phyloP scores from a whole-genome alignment of 176 grass and related monocot species.

The Oropetium thomaeum region DNA sequence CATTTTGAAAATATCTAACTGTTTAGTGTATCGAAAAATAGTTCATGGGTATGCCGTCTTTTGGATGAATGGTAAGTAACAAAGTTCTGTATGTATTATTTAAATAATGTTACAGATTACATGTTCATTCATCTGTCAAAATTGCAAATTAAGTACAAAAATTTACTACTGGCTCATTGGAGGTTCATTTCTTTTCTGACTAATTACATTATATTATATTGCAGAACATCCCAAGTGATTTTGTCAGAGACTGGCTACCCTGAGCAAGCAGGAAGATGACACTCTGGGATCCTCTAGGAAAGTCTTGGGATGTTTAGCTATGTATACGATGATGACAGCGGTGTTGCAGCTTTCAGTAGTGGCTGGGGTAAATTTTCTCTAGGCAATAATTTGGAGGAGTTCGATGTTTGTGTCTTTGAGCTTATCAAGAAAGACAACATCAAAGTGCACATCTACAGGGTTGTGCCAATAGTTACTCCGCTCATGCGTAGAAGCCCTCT shows the following conservation, averaged over 20 bases:
- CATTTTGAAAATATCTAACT: background rate
- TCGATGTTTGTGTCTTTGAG: conserved; percentile 82
- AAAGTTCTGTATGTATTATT: too few relatives aligned
- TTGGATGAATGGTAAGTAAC: too few relatives aligned
- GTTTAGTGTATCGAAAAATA: background rate
- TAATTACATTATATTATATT: conserved; percentile 29
- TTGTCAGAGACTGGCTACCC: conserved; percentile 56
- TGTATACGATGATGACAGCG: conserved; percentile 35
- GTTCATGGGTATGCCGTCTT: background rate
- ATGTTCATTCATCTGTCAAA: background rate
- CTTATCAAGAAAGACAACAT: conserved; percentile 61
- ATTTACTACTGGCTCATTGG: background rate
- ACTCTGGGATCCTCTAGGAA: conserved; percentile 69
- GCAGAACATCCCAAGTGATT: conserved; percentile 54
- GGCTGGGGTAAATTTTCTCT: conserved; percentile 71
- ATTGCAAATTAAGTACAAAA: background rate
- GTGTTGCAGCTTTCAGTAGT: conserved; percentile 52
- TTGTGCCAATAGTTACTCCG: conserved; percentile 56
- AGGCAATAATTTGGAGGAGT: conserved; percentile 75
- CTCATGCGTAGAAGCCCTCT: conserved; percentile 16
- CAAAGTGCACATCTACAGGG: conserved; percentile 86
- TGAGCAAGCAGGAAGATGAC: conserved; percentile 47
- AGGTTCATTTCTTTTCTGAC: background rate
- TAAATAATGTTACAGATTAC: background rate
- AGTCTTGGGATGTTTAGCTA: conserved; percentile 69